phyloP scores from a whole-genome alignment of 2,329 filamentous ascomycete genomes.

The Pleomassaria siparia region DNA sequence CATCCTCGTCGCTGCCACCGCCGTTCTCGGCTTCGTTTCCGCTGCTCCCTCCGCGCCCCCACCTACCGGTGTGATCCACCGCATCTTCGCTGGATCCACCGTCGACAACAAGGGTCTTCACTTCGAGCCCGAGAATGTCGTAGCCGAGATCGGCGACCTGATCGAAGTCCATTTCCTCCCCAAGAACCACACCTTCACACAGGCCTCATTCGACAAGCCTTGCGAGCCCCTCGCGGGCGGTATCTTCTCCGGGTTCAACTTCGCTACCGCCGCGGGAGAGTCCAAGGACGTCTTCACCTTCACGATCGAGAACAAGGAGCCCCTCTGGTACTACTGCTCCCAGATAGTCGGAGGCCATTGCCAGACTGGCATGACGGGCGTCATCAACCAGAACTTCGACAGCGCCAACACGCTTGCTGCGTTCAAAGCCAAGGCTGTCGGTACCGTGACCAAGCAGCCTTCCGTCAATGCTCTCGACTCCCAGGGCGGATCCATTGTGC shows the following conservation, averaged over 20 bases:
- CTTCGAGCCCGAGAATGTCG: conserved; percentile 38
- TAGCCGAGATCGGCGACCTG: conserved; percentile 31
- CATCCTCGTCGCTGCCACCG: conserved; percentile 19
- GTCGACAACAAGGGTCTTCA: conserved; percentile 28
- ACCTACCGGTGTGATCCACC: conserved; percentile 29
- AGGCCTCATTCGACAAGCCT: conserved; percentile 71
- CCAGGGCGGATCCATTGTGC: conserved; percentile 25
- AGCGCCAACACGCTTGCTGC: conserved; percentile 25
- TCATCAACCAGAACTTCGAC: conserved; percentile 60
- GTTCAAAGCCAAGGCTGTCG: conserved; percentile 30
- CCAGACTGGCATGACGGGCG: conserved; percentile 70
- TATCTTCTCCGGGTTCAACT: conserved; percentile 66
- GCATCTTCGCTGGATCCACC: conserved; percentile 29
- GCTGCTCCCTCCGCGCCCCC: conserved; percentile 17
- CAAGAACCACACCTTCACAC: conserved; percentile 73
- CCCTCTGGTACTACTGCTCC: conserved; percentile 78
- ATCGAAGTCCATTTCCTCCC: conserved; percentile 55
- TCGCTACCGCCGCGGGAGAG: conserved; percentile 46
- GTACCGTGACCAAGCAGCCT: conserved; percentile 25
- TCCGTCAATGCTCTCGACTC: conserved; percentile 14
- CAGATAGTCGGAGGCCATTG: conserved; percentile 66
- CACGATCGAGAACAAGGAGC: conserved; percentile 65
- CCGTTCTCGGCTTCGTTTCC: conserved; percentile 21
- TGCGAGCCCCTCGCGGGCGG: conserved; percentile 61
- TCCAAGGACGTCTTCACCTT: conserved; percentile 61